phyloP scores from a whole-genome alignment of 2,329 filamentous ascomycete genomes.

The Gaeumannomyces tritici region DNA sequence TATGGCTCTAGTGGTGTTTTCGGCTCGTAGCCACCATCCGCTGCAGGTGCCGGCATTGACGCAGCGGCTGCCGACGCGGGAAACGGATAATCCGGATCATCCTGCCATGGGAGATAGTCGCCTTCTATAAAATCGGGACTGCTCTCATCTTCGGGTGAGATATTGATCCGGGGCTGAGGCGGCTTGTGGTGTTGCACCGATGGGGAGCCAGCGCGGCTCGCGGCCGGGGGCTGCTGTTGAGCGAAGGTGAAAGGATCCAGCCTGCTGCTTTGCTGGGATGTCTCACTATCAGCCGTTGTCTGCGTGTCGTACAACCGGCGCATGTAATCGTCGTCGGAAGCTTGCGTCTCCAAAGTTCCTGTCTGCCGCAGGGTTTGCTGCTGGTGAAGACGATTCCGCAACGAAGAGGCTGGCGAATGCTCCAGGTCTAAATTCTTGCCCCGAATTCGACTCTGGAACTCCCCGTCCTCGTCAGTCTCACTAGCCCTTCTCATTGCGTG shows the following conservation, averaged over 20 bases:
- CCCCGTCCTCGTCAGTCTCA: conserved; percentile 16
- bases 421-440: conserved; percentile 24
- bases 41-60: background rate
- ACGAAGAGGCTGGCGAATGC: conserved; percentile 11
- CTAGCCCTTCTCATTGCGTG: conserved; percentile 14
- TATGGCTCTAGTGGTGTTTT: conserved; percentile 43
- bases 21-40: too few relatives aligned
- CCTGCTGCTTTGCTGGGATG: background rate
- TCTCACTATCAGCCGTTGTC: conserved; percentile 26
- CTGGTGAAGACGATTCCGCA: conserved; percentile 1
- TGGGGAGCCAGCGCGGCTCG: too few relatives aligned
- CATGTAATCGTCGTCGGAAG: conserved; percentile 17
- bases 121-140: conserved; percentile 39
- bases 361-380: conserved; percentile 11
- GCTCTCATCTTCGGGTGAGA: conserved; percentile 2
- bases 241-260: background rate
- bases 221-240: background rate
- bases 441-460: conserved; percentile 36
- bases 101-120: conserved; percentile 50
- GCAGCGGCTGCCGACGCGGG: conserved; percentile 13
- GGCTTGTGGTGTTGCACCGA: background rate
- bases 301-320: conserved; percentile 28
- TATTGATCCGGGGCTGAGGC: background rate
- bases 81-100: conserved; percentile 47
- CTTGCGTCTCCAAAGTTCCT: conserved; percentile 13